Evolutionary conservation across 805 yeast genomes (phyloP), one percentile per base, ranked within the genome.

Genomic region (Wickerhamiella kazuoi): DNA sequence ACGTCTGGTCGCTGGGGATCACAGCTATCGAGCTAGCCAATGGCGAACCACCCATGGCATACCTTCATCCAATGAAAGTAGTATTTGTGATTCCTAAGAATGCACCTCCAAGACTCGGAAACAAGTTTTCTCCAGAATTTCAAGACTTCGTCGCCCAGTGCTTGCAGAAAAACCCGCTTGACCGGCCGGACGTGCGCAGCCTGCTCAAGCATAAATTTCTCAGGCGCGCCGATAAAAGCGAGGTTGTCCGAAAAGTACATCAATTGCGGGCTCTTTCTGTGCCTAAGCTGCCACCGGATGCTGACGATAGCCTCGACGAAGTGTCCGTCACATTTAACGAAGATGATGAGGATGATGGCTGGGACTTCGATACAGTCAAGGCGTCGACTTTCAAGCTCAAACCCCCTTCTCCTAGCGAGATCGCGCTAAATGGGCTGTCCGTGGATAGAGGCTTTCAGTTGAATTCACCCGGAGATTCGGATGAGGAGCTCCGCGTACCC

Each of bases 1-100:
- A 79, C 55, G 67, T 79, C 3, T 79, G 90, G 90, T 75, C 82
- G 7, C 59, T 79, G 42, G 90, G 87, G 1, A 78, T 82, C 44
- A 79, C 87, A 28, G 73, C 80, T 2, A 74, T 74, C 41, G 93
- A 79, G 51, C 57, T 79, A 44, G 76, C 78, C 11, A 65, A 65
- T 23, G 83, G 86, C 0, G 75, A 68, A 46, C 90, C 93, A 1
- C 90, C 93, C 8, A 53, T 75, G 17, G 56, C 71, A 2, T 62
- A 59, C 38, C 69, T 70, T 51, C 55, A 48, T 17, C 75, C 76
- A 6, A 67, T 70, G 65, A 69, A 70, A 47, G 77, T 70, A 2
- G 49, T 72, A 24, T 67, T 68, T 44, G 51, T 57, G 33, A 72
- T 72, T 31, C 72, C 74, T 0, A 65, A 68, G 41, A 62, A 63